Evolutionary conservation across 805 yeast species (phyloP), one percentile per base, ranked within the genome.

Genomic region (Saitoella complicata): DNA sequence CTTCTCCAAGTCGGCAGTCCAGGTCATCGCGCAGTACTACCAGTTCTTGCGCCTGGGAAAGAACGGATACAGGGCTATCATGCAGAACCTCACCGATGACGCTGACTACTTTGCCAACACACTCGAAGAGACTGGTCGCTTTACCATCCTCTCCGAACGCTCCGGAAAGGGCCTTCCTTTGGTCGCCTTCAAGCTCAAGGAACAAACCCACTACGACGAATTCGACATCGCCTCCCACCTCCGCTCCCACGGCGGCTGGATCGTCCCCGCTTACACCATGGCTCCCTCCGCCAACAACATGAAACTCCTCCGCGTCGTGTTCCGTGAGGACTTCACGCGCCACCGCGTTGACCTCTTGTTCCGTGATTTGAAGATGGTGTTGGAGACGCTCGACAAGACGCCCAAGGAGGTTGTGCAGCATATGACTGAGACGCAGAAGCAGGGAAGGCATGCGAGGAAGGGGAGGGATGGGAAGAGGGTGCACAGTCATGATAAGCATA

Each of bases 1-100:
- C 65, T 86, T 86, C 63, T 82, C 94, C 6, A 76, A 95, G 59
- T 91, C 96, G 6, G 95, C 95, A 1, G 82, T 75, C 72, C 94
- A 87, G 47, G 87, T 87, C 32, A 69, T 86, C 49, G 85, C 80
- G 57, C 95, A 86, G 64, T 87, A 86, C 68, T 85, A 66, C 69
- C 80, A 81, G 60, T 76, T 86, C 54, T 63, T 86, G 53, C 67
- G 74, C 37, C 66, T 76, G 34, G 96, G 95, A 6, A 62, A 59
- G 48, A 69, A 70, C 33, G 96, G 96, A n/a, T 86, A 71, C 66
- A 60, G 67, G 50, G 66, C 70, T 42, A 64, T 75, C 36, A 86
- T 80, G 58, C 69, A 69, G 47, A 68, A 68, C 49, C 75, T 87
- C 38, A 56, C 85, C 47, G 68, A 71, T 50, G 83, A 82, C 53